Base-by-base conservation (phyloP, 2,329 filamentous ascomycete species). In the Colletotrichum tropicicola region DNA sequence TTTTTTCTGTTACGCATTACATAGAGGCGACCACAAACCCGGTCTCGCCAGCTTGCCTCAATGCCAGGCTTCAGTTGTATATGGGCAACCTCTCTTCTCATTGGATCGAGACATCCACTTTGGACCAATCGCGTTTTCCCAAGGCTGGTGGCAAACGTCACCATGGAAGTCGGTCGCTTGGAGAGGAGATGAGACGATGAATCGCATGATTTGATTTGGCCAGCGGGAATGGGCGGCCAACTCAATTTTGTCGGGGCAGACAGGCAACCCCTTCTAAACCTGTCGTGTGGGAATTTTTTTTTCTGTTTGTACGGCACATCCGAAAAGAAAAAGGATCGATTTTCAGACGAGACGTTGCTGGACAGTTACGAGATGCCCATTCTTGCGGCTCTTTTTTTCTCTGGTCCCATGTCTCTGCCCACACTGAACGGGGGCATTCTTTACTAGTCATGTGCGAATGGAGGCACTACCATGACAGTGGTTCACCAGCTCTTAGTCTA, bases 231-330 rank as follows among this genome's bases (percentile, higher is more conserved):
- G 32, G 61, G 48, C 37, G 61, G 57, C 43, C 61, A 61, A 65
- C 49, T 65, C 61, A 44, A 39, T 27, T 61, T 44, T 60, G 25
- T 44, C 19, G 61, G 61, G 61, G 57, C 27, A 55, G 57, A 60
- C 57, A 65, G 61, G 57, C 43, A 55, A 65, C 57, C 61, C 41
- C 35, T 65, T 61, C 39, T 15, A 48, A 65, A 65, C 61, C 61
- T 65, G 61, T 65, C 43, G 27, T 48, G 49, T 49, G 49, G 28
- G 55, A 30, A 28, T 64, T 54, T 48, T 60, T 54, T 32, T 45
- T 45, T 61, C 39, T 56, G 39, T 48, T 43, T 55, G 45, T 62
- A 65, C 30, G 57, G 57, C 44, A 65, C 48, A 61, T 61, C 28
- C 52, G 53, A 53, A 15, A 48, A 28, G 27, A 27, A 51, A 55